A percentile compares a stretch with the other conserved stretches of the same genome.
phyloP scores from a whole-genome alignment of 1,284 basidiomycete species.

The Rhodotorula sp. region DNA sequence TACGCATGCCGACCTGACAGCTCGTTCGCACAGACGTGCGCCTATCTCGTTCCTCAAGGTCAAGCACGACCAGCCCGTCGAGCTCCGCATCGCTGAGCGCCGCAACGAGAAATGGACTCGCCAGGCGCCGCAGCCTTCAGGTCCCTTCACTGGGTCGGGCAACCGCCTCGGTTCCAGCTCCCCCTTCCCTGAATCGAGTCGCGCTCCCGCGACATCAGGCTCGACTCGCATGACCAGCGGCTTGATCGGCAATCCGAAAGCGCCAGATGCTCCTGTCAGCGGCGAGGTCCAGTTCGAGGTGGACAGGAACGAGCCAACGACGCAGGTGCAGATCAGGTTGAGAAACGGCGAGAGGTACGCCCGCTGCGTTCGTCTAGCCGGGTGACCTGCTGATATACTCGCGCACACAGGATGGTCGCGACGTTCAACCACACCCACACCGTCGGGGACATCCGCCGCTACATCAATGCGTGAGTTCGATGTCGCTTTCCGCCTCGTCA shows the following conservation, averaged over 20 bases:
- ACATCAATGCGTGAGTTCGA: slow-evolving; percentile 79
- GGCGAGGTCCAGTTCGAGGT: slow-evolving; percentile 62
- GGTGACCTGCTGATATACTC: background rate
- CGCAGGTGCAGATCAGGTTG: slow-evolving; percentile 84
- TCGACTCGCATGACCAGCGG: slow-evolving; percentile 52
- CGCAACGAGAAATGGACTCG: slow-evolving; percentile 71
- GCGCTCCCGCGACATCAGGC: background rate
- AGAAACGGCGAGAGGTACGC: slow-evolving; percentile 83
- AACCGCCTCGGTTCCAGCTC: slow-evolving; percentile 66
- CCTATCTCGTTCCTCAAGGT: slow-evolving; percentile 78
- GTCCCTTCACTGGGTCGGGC: slow-evolving; percentile 71
- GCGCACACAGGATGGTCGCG: slow-evolving; percentile 64
- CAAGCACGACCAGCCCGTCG: slow-evolving; percentile 73
- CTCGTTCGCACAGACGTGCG: slow-evolving; percentile 58
- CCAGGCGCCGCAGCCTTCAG: slow-evolving; percentile 51
- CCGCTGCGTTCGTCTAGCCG: background rate
- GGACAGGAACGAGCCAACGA: slow-evolving; percentile 74
- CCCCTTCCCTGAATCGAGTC: slow-evolving; percentile 53
- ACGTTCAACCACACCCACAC: slow-evolving; percentile 91
- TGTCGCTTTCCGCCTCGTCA: background rate
- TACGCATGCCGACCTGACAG: background rate
- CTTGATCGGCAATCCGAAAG: too few species aligned
- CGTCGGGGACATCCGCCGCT: slow-evolving; percentile 76
- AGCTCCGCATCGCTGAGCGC: slow-evolving; percentile 75
- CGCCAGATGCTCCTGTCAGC: too few species aligned